Base-by-base conservation (phyloP, 257 asterid species). In the Nicotiana tomentosiformis region DNA sequence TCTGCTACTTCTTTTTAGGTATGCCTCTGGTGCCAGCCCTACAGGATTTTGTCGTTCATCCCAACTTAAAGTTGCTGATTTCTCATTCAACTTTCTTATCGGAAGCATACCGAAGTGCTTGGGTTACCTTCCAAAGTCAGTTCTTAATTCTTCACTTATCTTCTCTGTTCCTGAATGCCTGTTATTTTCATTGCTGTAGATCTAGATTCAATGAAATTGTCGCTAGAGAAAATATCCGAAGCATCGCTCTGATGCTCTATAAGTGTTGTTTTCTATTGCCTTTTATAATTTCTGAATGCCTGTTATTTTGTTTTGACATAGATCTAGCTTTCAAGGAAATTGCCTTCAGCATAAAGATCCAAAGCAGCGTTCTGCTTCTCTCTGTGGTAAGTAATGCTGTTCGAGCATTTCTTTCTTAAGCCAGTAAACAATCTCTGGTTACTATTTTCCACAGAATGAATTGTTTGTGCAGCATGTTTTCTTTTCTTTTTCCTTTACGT, bases 31-130 rank as follows among this genome's bases (percentile, higher is more conserved):
- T 78, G 87, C 86, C 66, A 85, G 87, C 69, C 86, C 88, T 17
- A 80, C 83, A 46, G 98, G 98, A 23, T 86, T 96, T 29, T 94
- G 99, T 81, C 85, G 91, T 77, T 87, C 91, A 74, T 88, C 95
- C 70, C 91, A 87, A 66, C 90, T 96, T 78, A 93, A 87, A 90
- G 89, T 90, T 56, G 93, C 89, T 7, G 97, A 96, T 88, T 90
- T 96, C 80, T 94, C 98, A 11, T 86, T 83, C 86, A 96, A 96
- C 87, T 92, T 89, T 88, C 89, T 96, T 64, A 88, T 84, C 70
- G 98, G 99, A 81, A 89, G 74, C 85, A 85, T 94, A 86, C 98
- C 99, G 1, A 91, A 90, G 89, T 96, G 99, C 88, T 87, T 94
- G 94, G 86, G 67, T 74, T 84, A 92, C 81, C 87, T 96, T 67